phyloP scores from a whole-genome alignment of 108 stramenopile species.

The Nitzschia sp. region DNA sequence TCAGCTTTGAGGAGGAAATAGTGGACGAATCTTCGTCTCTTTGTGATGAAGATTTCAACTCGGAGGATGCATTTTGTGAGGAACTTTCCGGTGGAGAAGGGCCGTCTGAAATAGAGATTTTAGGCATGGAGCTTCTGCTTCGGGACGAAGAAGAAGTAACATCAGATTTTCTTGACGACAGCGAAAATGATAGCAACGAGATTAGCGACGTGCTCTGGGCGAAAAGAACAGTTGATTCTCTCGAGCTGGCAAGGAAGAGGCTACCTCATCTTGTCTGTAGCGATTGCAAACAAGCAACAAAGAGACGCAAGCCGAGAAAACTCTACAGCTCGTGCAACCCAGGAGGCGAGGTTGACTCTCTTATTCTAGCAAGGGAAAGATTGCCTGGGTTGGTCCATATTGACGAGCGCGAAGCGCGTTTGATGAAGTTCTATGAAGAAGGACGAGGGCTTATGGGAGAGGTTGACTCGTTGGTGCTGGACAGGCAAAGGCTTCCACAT shows the following conservation, averaged over 20 bases:
- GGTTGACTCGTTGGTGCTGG: slow-evolving; percentile 3
- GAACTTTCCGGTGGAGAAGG: neutral
- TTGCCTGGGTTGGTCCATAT: neutral
- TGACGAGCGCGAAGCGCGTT: neutral
- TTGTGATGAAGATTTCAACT: neutral
- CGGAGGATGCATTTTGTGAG: slow-evolving; percentile 3
- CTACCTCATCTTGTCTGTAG: neutral
- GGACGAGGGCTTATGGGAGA: slow-evolving; percentile 15
- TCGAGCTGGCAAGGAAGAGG: neutral
- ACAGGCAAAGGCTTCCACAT: slow-evolving; percentile 3
- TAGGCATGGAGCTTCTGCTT: slow-evolving; percentile 4
- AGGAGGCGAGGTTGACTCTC: slow-evolving; percentile 8
- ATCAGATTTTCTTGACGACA: slow-evolving; percentile 5
- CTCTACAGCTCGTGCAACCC: neutral
- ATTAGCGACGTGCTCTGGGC: too few species aligned
- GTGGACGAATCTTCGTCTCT: neutral
- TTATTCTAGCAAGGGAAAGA: neutral
- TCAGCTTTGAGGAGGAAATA: neutral
- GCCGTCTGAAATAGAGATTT: neutral
- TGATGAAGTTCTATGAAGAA: neutral
- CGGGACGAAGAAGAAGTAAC: neutral
- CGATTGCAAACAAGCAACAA: neutral
- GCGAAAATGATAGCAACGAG: neutral
- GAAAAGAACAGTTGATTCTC: neutral
- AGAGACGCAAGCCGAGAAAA: neutral